Percentiles rank a stretch among this genome's conserved stretches.
These are phyloP conservation scores for Alternaria burnsii DNA, from an alignment of 2,329 filamentous ascomycete species.

Conservation along the genomic window DNA sequence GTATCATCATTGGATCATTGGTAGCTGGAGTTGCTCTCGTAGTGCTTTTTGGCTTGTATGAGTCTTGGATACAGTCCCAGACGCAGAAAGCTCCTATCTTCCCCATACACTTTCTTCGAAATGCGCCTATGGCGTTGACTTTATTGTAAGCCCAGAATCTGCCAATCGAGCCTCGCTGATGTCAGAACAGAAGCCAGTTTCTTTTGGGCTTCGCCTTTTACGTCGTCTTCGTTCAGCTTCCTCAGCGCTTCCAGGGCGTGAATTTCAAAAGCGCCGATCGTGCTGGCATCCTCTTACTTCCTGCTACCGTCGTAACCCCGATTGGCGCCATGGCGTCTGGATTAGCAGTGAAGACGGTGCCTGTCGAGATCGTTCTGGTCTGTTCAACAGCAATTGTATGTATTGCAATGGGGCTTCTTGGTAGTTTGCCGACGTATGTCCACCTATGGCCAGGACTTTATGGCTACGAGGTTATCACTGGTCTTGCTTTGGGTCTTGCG, in stretches of 20 bases:
- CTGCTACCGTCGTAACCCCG: conserved; percentile 37
- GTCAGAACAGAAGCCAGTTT: conserved; percentile 29
- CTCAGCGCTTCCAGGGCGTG: conserved; percentile 45
- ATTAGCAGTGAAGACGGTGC: conserved; percentile 26
- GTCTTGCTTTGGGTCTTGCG: conserved; percentile 37
- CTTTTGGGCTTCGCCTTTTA: conserved; percentile 43
- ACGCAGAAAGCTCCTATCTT: conserved; percentile 40
- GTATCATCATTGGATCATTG: conserved; percentile 41
- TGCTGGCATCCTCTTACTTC: conserved; percentile 42
- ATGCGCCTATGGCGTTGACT: conserved; percentile 32
- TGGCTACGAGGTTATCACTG: conserved; percentile 41
- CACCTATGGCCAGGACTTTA: conserved; percentile 32
- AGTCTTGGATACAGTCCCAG: conserved; percentile 38
- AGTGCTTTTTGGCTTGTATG: conserved; percentile 38
- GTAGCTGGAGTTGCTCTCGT: conserved; percentile 35
- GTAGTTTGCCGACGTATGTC: conserved; percentile 34
- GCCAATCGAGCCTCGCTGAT: not conserved
- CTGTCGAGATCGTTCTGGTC: conserved; percentile 35
- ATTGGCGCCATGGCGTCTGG: conserved; percentile 40
- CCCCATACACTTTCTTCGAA: conserved; percentile 37
- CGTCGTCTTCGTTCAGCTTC: conserved; percentile 41
- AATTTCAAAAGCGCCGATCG: conserved; percentile 42
- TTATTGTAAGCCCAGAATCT: conserved; percentile 28
- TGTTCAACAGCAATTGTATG: conserved; percentile 28
- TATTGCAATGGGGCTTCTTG: conserved; percentile 39